These are phyloP conservation scores for Strobilomyces echinocephalus DNA, from an alignment of 768 basidiomycete species.

Conservation along the genomic window DNA sequence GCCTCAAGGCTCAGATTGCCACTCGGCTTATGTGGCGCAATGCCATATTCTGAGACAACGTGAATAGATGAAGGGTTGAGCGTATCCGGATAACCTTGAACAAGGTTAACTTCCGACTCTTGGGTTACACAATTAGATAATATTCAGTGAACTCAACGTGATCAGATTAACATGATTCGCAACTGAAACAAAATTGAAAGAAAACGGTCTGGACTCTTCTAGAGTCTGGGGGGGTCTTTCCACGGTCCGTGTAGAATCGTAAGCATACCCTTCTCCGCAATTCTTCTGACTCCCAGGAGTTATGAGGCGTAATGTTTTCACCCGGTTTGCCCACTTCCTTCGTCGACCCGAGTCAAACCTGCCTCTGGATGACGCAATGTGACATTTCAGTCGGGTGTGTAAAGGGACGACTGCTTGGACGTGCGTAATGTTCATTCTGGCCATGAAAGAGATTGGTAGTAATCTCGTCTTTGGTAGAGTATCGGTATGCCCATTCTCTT, in stretches of 20 bases:
- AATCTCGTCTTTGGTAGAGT: constrained; percentile 30
- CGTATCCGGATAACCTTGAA: constrained; percentile 4
- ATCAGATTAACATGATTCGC: constrained; percentile 10
- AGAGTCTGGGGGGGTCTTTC: neutral
- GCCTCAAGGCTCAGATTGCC: constrained; percentile 27
- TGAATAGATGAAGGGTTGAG: constrained; percentile 16
- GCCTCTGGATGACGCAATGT: constrained; percentile 7
- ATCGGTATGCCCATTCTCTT: constrained; percentile 28
- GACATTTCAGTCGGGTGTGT: neutral
- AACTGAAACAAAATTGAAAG: constrained; percentile 10
- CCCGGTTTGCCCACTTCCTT: neutral
- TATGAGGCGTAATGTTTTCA: neutral
- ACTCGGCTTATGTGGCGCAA: constrained; percentile 20
- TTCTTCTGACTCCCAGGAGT: neutral
- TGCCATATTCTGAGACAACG: constrained; percentile 18
- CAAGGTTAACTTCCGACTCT: constrained; percentile 9
- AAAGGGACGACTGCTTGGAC: neutral
- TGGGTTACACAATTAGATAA: constrained; percentile 24
- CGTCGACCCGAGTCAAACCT: neutral
- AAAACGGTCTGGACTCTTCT: neutral
- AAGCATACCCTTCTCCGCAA: constrained; percentile 1
- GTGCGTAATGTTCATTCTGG: constrained; percentile 12
- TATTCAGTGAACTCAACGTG: constrained; percentile 1
- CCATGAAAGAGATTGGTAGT: constrained; percentile 22
- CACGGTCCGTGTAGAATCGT: constrained; percentile 5